Percentiles rank a stretch among this genome's conserved stretches.
Evolutionary conservation across 352 stramenopile genomes (phyloP).

Genomic region (Pythium biforme): DNA sequence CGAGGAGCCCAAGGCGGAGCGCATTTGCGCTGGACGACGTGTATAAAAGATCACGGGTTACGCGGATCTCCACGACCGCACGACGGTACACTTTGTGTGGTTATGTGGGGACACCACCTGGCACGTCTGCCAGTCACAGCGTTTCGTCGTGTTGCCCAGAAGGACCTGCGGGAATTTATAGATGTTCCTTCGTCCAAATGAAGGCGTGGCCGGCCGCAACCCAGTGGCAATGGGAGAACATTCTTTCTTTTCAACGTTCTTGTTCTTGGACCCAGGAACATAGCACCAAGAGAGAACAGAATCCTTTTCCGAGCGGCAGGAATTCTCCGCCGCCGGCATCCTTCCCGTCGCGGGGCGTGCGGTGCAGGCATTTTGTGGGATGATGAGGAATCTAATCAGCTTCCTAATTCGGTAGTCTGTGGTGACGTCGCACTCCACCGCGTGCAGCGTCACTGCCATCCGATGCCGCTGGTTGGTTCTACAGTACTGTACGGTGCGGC

Average conservation of each 20-base stretch:
- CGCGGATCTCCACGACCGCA: slow-evolving; percentile 3
- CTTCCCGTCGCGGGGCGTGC: not conserved
- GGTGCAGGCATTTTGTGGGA: not conserved
- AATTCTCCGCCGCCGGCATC: not conserved
- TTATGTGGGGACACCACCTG: not conserved
- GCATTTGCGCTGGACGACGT: slow-evolving; percentile 1
- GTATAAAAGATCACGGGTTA: slow-evolving; percentile 18
- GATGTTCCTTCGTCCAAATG: not conserved
- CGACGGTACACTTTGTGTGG: slow-evolving; percentile 15
- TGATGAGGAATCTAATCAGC: not conserved
- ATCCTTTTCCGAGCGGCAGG: not conserved
- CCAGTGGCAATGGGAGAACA: slow-evolving; percentile 5
- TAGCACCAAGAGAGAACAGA: not conserved
- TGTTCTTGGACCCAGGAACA: not conserved
- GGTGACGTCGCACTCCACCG: not conserved
- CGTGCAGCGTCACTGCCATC: not conserved
- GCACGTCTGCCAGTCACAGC: slow-evolving; percentile 9
- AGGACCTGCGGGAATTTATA: slow-evolving; percentile 17
- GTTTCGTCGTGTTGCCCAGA: slow-evolving; percentile 9
- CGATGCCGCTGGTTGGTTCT: too few relatives aligned
- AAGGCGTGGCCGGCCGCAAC: not conserved
- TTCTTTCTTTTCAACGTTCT: slow-evolving; percentile 3
- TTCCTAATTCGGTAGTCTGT: not conserved
- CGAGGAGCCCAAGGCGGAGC: not conserved
- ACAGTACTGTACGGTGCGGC: too few relatives aligned